A percentile compares a stretch with the other conserved stretches of the same genome.
phyloP scores from a whole-genome alignment of 495 filamentous ascomycete species.

The Chaetomium tenue region DNA sequence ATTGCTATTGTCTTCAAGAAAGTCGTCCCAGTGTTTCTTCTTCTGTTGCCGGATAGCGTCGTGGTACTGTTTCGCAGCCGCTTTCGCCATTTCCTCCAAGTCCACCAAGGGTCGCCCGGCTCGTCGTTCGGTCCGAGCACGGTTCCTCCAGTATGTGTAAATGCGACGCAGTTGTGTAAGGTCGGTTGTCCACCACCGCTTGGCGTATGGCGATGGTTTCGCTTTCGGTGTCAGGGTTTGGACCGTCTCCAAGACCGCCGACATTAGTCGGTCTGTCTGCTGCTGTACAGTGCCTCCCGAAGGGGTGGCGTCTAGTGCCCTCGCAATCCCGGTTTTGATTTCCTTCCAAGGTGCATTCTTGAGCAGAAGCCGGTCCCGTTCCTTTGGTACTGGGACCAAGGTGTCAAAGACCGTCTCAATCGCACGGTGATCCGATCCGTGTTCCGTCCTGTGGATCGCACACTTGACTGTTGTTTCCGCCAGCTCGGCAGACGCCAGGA shows the following conservation, averaged over 20 bases:
- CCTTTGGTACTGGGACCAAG: not conserved
- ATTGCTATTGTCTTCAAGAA: not conserved
- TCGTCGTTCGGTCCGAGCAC: not conserved
- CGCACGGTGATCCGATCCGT: constrained; percentile 21
- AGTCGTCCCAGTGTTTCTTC: constrained; percentile 5
- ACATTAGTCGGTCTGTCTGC: constrained; percentile 19
- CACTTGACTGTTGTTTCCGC: constrained; percentile 13
- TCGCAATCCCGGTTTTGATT: constrained; percentile 4
- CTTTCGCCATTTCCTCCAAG: not conserved
- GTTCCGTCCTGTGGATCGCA: constrained; percentile 12
- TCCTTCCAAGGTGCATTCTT: constrained; percentile 20
- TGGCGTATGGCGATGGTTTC: constrained; percentile 18
- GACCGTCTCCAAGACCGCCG: constrained; percentile 14
- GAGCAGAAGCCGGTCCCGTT: constrained; percentile 9
- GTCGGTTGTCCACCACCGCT: constrained; percentile 17
- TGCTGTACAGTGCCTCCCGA: constrained; percentile 18
- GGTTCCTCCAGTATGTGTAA: constrained; percentile 4
- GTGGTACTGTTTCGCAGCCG: not conserved
- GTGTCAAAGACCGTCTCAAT: constrained; percentile 14
- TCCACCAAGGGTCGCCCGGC: not conserved
- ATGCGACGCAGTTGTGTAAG: not conserved
- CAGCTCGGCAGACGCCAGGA: constrained; percentile 17
- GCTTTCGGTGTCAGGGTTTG: constrained; percentile 18
- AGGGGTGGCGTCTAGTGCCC: not conserved
- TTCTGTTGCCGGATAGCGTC: constrained; percentile 5